Evolutionary conservation across 495 filamentous ascomycete genomes (phyloP).

Genomic region (Neurospora sp.): DNA sequence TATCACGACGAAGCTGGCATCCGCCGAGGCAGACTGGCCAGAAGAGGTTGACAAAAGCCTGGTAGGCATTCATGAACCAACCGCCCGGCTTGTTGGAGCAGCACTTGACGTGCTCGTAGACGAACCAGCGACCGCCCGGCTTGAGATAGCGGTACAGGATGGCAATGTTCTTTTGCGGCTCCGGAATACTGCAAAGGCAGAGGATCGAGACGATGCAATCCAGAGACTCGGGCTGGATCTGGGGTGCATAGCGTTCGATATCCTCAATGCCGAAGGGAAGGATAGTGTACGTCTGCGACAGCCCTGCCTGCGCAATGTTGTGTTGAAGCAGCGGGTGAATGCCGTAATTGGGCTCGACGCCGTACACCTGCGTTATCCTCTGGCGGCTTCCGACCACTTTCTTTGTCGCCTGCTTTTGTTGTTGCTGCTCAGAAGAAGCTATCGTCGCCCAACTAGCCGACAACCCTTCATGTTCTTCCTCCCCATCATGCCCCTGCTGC

Average conservation of each 20-base stretch:
- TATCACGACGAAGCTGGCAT: slow-evolving; percentile 49
- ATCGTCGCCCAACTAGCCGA: background rate
- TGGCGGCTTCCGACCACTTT: background rate
- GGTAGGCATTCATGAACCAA: background rate
- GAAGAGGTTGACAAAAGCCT: slow-evolving; percentile 30
- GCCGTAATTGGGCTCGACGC: slow-evolving; percentile 53
- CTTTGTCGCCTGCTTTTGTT: background rate
- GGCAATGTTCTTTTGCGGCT: slow-evolving; percentile 43
- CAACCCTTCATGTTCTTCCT: background rate
- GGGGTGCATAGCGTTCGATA: slow-evolving; percentile 30
- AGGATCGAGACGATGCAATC: slow-evolving; percentile 61
- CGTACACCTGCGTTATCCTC: slow-evolving; percentile 47
- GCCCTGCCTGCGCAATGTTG: slow-evolving; percentile 36
- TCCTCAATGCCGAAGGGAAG: slow-evolving; percentile 52
- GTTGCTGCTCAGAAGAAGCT: background rate
- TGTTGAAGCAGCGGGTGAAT: slow-evolving; percentile 42
- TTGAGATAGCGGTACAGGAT: slow-evolving; percentile 54
- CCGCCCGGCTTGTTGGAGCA: slow-evolving; percentile 21
- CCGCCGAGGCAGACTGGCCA: slow-evolving; percentile 50
- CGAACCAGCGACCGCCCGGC: slow-evolving; percentile 56
- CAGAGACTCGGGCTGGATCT: slow-evolving; percentile 33
- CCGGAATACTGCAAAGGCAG: slow-evolving; percentile 63
- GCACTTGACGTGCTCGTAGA: slow-evolving; percentile 59
- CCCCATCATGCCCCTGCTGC: background rate
- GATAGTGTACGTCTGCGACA: slow-evolving; percentile 54